Evolutionary conservation across 2,329 filamentous ascomycete genomes (phyloP), one percentile per base, ranked within the genome.

Genomic region (Colletotrichum sp.): DNA sequence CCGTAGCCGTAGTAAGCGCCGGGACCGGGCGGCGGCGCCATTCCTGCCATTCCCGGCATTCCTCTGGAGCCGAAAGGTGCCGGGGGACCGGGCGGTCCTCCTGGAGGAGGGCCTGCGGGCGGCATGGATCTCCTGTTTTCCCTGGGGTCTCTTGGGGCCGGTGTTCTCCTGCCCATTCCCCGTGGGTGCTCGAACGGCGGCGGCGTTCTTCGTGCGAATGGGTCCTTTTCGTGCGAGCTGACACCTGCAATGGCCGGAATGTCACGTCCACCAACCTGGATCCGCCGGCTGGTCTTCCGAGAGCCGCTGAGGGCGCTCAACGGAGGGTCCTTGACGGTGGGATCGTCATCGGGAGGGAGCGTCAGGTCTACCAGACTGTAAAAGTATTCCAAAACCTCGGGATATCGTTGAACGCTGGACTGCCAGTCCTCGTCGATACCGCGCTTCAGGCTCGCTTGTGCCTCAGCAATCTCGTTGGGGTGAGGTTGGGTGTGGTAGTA

Each of bases 361-460:
- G 88, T 90, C 75, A 95, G 83, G 71, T 93, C 90, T 44, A 96
- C 93, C 49, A 96, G 87, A 75, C 91, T 89, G 84, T 93, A 96
- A 82, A 94, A 96, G 84, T 96, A 95, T 84, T 95, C 93, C 71
- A 96, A 87, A n/a, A 96, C 92, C 82, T 96, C 93, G 6, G 94
- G 95, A 80, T 96, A 96, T 71, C 92, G 90, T 80, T 95, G 91
- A 52, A 96, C 94, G 64, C 92, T 93, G 34, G 91, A 89, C 80
- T 93, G 91, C 94, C 94, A 96, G 85, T 96, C 94, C 77, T 94
- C 92, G 80, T 96, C 94, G 80, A 96, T 94, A 76, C 93, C 94
- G 66, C 91, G 90, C 84, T 95, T 95, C 76, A 95, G 88, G 65
- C 90, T 88, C 18, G 88, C 88, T 80, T 95, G 90, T 28, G 93